A percentile compares a stretch with the other conserved stretches of the same genome.
phyloP scores from a whole-genome alignment of 208 protist species.

The Vickermania spadyakhi region DNA sequence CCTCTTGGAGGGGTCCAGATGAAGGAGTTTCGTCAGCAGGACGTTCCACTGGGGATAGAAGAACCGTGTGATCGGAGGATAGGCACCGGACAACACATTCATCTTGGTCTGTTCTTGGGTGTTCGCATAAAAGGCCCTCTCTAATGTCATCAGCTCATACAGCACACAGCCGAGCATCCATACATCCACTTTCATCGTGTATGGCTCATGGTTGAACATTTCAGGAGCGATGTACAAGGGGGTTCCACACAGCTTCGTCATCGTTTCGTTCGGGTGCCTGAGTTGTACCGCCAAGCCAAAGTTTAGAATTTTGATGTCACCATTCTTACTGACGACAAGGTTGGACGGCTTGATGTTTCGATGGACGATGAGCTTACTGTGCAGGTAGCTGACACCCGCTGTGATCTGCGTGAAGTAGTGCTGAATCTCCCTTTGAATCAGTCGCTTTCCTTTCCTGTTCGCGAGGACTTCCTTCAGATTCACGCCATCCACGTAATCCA shows the following conservation, averaged over 20 bases:
- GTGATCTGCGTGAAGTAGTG: constrained; percentile 77
- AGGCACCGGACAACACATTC: not conserved
- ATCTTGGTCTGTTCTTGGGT: not conserved
- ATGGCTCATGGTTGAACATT: constrained; percentile 85
- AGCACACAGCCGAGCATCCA: constrained; percentile 87
- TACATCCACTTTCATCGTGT: constrained; percentile 92
- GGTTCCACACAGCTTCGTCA: constrained; percentile 90
- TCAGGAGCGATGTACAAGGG: constrained; percentile 94
- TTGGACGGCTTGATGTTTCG: constrained; percentile 88
- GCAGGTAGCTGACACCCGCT: constrained; percentile 70
- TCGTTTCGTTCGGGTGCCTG: constrained; percentile 79
- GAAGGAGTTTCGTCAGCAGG: not conserved
- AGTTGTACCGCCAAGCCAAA: constrained; percentile 89
- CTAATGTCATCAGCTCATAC: constrained; percentile 48
- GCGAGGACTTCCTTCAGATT: not conserved
- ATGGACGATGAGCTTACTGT: constrained; percentile 75
- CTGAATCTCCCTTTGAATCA: constrained; percentile 62
- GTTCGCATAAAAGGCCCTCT: not conserved
- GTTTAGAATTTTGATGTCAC: constrained; percentile 87
- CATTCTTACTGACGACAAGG: constrained; percentile 63
- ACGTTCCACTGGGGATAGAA: not conserved
- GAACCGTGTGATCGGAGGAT: not conserved
- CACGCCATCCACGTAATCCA: constrained; percentile 13
- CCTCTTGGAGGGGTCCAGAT: not conserved
- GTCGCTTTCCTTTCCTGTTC: not conserved